phyloP scores from a whole-genome alignment of 495 filamentous ascomycete genomes.

The Tuber aestivum region DNA sequence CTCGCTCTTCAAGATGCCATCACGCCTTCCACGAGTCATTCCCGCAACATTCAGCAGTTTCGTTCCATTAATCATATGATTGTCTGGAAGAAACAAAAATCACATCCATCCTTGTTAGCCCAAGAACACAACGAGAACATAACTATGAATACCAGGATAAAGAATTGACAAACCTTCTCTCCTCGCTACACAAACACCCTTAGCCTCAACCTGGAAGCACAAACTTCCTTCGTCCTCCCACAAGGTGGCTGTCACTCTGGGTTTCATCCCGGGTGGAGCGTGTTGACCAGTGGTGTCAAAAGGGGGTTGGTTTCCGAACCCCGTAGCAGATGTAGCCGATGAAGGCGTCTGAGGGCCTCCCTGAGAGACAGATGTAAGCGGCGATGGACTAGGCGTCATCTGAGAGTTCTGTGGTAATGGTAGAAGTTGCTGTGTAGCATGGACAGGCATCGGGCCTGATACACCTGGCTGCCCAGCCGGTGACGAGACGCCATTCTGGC shows the following conservation, averaged over 20 bases:
- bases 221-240: conserved; percentile 98
- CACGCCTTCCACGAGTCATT: conserved; percentile 92
- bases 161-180: conserved; percentile 66
- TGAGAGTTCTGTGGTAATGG: conserved; percentile 57
- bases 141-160: conserved; percentile 16
- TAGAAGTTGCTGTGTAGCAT: conserved; percentile 53
- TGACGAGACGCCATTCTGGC: conserved; percentile 67
- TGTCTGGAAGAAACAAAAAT: conserved; percentile 57
- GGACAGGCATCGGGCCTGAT: conserved; percentile 59
- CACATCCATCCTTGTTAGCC: conserved; percentile 21
- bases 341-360: conserved; percentile 39
- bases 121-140: conserved; percentile 9
- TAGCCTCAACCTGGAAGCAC: conserved; percentile 95
- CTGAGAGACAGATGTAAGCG: conserved; percentile 37
- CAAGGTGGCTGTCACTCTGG: conserved; percentile 90
- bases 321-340: conserved; percentile 49
- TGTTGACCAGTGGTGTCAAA: conserved; percentile 90
- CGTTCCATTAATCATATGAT: conserved; percentile 98
- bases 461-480: conserved; percentile 61
- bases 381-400: conserved; percentile 36
- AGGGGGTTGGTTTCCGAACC: conserved; percentile 52
- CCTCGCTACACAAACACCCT: conserved; percentile 91
- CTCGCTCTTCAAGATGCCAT: conserved; percentile 96
- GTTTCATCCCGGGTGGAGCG: conserved; percentile 93
- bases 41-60: conserved; percentile 95